Evolutionary conservation across 2,329 filamentous ascomycete species (phyloP), one percentile per base, ranked within the genome.

Genomic region (Ceratocystis harringtonii): DNA sequence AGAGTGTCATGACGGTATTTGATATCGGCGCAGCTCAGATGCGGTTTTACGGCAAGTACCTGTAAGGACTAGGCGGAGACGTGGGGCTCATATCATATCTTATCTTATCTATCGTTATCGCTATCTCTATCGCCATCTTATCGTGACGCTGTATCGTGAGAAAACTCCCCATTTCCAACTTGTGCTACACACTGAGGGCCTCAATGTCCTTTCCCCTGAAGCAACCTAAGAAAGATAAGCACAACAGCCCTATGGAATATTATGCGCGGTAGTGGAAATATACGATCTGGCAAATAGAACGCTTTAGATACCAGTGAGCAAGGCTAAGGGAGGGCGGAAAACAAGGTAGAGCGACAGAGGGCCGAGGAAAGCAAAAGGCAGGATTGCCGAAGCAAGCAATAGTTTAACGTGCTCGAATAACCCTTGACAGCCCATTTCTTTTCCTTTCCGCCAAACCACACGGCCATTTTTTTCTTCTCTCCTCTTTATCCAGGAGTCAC

Each of bases 1-100:
- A 80, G 70, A 81, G 79, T 65, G 78, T 79, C 1, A 70, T 82
- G 62, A 76, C 76, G 0, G 78, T 81, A 0, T 80, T 79, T 69
- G 77, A 80, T 66, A 72, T 79, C 17, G 78, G 78, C 0, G 76
- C 72, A 5, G 76, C 73, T n/a, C 72, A 78, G 71, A 77, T 80
- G 74, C 74, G 76, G 3, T 78, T 80, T 71, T 78, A 78, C 32
- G 65, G 65, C 17, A 57, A 58, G 58, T 62, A 67, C 17, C 28
- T 45, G 41, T 67, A 58, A 63, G 52, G 52, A 28, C 32, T 36
- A 58, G 28, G 52, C 19, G 12, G 25, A 28, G 25, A n/a, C 17
- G 44, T 48, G 15, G 17, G 44, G n/a, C 44, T 19, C 3, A 41
- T 48, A 12, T 28, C 3, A 5, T 48, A 48, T 48, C 17, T 2